phyloP scores from a whole-genome alignment of 2,329 filamentous ascomycete genomes.

The Aspergillus sp. region DNA sequence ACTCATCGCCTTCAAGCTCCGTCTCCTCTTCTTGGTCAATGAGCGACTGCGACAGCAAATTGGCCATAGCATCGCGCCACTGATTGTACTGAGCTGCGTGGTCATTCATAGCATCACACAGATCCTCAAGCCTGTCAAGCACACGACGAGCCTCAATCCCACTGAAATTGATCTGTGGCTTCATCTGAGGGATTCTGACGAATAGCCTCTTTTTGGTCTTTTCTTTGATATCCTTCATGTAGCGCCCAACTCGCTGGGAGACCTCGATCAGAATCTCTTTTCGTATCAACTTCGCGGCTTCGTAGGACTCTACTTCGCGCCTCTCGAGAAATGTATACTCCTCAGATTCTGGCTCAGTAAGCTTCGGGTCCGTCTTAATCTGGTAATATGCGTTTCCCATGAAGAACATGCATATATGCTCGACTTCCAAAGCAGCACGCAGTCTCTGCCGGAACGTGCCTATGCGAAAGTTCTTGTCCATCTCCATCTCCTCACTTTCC shows the following conservation, averaged over 20 bases:
- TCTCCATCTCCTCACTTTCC: conserved; percentile 30
- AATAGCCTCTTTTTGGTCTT: conserved; percentile 50
- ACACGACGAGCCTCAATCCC: conserved; percentile 67
- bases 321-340: conserved; percentile 59
- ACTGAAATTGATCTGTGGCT: conserved; percentile 43
- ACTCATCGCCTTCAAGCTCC: conserved; percentile 81
- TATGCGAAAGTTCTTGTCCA: conserved; percentile 41
- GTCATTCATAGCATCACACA: conserved; percentile 59
- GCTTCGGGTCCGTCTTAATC: conserved; percentile 61
- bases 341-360: conserved; percentile 59
- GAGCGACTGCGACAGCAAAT: conserved; percentile 63
- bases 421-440: conserved; percentile 64
- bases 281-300: conserved; percentile 66
- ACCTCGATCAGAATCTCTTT: conserved; percentile 63
- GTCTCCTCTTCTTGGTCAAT: conserved; percentile 72
- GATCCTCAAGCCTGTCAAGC: conserved; percentile 56
- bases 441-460: conserved; percentile 57
- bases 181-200: conserved; percentile 55
- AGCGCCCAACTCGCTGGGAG: conserved; percentile 50
- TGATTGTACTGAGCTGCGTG: conserved; percentile 64
- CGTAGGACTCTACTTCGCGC: conserved; percentile 65
- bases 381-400: conserved; percentile 76
- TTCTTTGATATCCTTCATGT: conserved; percentile 56
- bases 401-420: conserved; percentile 79
- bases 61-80: conserved; percentile 66